Evolutionary conservation across 305 asterid species (phyloP), one percentile per base, ranked within the genome.

Genomic region (Fraxinus paxiana): DNA sequence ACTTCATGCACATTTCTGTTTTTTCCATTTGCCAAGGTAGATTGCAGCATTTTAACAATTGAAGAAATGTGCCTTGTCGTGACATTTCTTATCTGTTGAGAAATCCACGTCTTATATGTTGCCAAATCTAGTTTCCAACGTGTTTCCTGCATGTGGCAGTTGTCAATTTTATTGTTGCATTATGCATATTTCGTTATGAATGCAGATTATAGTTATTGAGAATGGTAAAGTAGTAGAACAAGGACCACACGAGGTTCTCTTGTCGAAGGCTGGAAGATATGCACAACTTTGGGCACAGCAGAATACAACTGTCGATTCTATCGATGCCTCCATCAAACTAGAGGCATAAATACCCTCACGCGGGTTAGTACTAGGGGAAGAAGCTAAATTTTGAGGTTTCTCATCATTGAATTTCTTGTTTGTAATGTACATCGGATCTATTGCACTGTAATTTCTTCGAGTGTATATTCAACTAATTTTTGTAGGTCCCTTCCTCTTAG

Each of bases 251-350:
- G 99, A 96, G 22, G 92, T 87, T 84, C 95, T 96, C n/a, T 81
- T 96, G 80, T 86, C 93, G 6, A 92, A 89, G 80, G 77, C 90
- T 6, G 98, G 98, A 77, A 85, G 99, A 88, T 96, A 96, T 77
- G 88, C 98, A 3, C 98, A 94, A 87, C 98, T 96, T 43, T 96
- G 99, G 99, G 79, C 93, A 65, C 98, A 94, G 84, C 99, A 96
- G 85, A 96, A 91, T 77, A 89, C 92, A 46, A 90, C 93, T 2
- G 87, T 96, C 13, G 99, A 96, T 85, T 86, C 90, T 76, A 87
- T 92, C 8, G 98, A 96, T 81, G 82, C 91, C 0, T 88, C 95
- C 87, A 84, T 92, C 84, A 92, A 92, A 79, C 15, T 87, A 84
- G 88, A 83, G 82, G 86, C 89, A 51, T 91, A 88, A 92, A 59